Evolutionary conservation across 176 grass and related monocot genomes (phyloP), one percentile per base, ranked within the genome.

Genomic region (maize (Zea mays)): DNA sequence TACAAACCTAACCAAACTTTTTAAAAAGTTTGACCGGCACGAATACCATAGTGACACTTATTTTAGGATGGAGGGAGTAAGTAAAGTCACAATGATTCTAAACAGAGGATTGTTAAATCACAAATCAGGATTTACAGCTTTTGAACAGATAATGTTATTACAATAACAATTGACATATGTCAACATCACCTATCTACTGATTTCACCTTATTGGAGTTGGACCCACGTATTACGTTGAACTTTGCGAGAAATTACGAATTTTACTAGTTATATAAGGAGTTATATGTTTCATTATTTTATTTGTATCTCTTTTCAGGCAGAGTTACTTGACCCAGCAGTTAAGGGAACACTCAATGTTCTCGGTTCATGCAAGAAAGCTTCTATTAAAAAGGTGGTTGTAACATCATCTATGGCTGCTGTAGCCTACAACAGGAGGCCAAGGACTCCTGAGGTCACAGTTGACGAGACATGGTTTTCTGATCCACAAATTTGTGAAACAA

Each of bases 381-480:
- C 80, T 65, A 78, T 86, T 68, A 71, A 45, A 67, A 90, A 76
- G 43, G 80, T 86, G 0, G 60, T 90, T 15, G 0, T 90, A 45
- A 90, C 88, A 77, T 90, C 88, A 67, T 86, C 88, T 36, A 83
- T 86, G 20, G 83, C 88, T 61, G 69, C 88, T 67, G 84, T 86
- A 65, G 10, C 69, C 15, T 69, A 84, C 34, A 90, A 84, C 7
- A 69, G 33, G 40, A 86, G 41, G 37, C 75, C 76, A 77, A 90
- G 42, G 67, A 90, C 80, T 39, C 84, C 88, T 74, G 84, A 90
- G 10, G 88, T 86, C 19, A 34, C 76, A 15, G 79, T 86, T 67
- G 88, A 90, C 3, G 84, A 90, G 36, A 84, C 84, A 62, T 90
- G 87, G 87, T 86, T 90, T 79, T 83, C 87, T 34, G 16, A 61